Evolutionary conservation across 352 stramenopile species (phyloP).

Genomic region (Pythium periplocum): DNA sequence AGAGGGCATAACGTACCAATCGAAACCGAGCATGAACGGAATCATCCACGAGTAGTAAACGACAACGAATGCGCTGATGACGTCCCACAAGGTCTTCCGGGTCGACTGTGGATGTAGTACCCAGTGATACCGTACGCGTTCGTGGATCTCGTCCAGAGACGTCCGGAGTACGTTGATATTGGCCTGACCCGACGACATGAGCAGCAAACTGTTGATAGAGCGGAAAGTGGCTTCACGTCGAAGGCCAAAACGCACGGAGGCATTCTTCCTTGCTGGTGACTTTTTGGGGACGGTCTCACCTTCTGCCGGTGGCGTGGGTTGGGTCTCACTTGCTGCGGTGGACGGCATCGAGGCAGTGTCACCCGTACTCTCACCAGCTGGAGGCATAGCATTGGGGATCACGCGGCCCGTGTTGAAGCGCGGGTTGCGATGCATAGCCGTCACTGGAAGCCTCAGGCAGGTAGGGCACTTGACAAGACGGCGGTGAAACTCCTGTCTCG

Average conservation of each 20-base stretch:
- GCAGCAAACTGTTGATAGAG: conserved; percentile 21
- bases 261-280: conserved; percentile 11
- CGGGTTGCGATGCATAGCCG: conserved; percentile 5
- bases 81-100: conserved; percentile 51
- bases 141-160: conserved; percentile 53
- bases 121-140: conserved; percentile 39
- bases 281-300: too few species aligned
- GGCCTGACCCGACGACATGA: conserved; percentile 9
- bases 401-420: conserved; percentile 10
- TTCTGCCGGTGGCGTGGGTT: too few species aligned
- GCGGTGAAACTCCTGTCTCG: too few species aligned
- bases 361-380: too few species aligned
- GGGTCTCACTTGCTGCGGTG: too few species aligned
- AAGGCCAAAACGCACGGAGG: conserved; percentile 9
- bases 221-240: conserved; percentile 19
- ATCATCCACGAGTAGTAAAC: conserved; percentile 74
- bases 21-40: conserved; percentile 63
- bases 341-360: too few species aligned
- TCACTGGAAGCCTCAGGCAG: not conserved
- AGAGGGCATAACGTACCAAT: conserved; percentile 33
- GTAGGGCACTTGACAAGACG: not conserved
- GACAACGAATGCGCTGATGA: conserved; percentile 46
- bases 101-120: conserved; percentile 47
- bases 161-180: conserved; percentile 61
- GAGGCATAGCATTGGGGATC: conserved; percentile 3